phyloP scores from a whole-genome alignment of 1,284 basidiomycete genomes.

The Sanghuangporus sanghuang region DNA sequence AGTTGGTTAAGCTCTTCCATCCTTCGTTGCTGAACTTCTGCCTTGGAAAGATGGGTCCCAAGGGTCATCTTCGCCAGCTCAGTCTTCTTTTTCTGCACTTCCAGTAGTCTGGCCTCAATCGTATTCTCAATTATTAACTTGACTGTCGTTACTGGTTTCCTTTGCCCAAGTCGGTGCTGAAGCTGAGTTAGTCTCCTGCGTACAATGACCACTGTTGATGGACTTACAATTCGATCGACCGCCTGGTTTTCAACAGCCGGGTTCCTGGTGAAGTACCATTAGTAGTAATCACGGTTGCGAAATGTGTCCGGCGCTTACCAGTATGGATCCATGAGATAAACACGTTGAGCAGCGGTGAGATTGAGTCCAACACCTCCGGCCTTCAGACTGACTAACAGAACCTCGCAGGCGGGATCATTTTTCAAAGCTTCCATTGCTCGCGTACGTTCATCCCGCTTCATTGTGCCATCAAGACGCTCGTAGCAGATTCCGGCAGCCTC shows the following conservation, averaged over 20 bases:
- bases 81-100: constrained; percentile 94
- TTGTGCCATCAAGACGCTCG: constrained; percentile 91
- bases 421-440: constrained; percentile 89
- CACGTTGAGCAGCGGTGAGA: constrained; percentile 86
- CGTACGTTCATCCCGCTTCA: constrained; percentile 91
- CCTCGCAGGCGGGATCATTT: constrained; percentile 79
- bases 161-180: constrained; percentile 91
- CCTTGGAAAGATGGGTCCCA: constrained; percentile 74
- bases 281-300: background rate
- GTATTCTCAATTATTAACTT: constrained; percentile 92
- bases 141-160: constrained; percentile 82
- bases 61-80: constrained; percentile 89
- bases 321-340: constrained; percentile 94
- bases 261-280: constrained; percentile 56
- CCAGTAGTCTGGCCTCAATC: constrained; percentile 84
- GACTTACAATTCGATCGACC: constrained; percentile 81
- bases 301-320: constrained; percentile 48
- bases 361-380: constrained; percentile 97
- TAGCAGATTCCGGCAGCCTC: constrained; percentile 77
- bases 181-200: constrained; percentile 18
- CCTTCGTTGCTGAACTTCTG: constrained; percentile 77
- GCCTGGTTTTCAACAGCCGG: constrained; percentile 96
- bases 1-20: constrained; percentile 77
- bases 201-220: constrained; percentile 16
- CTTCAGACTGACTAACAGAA: constrained; percentile 91